Conservation (phyloP, 2,329 filamentous ascomycete genomes). For the Metarhizium anisopliae region DNA sequence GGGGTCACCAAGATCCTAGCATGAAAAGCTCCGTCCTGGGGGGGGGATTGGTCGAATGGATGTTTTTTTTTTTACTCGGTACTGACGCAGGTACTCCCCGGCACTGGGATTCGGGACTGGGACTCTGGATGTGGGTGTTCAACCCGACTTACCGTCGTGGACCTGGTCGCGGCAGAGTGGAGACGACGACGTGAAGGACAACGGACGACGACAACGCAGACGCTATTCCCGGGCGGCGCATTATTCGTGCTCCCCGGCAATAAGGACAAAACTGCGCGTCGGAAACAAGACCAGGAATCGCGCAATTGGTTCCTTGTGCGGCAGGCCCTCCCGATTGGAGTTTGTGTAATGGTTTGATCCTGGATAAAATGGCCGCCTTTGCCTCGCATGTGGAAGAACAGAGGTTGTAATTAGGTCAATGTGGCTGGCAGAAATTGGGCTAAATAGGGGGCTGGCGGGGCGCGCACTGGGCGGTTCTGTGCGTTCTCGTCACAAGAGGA, state of each 20-base stretch:
- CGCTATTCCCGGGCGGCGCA: neutral
- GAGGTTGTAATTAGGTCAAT: slow-evolving; percentile 5
- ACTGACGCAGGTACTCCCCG: neutral
- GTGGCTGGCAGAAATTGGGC: slow-evolving; percentile 3
- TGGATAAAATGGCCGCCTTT: neutral
- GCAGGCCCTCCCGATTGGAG: neutral
- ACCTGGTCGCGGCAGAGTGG: neutral
- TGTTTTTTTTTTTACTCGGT: neutral
- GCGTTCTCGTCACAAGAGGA: neutral
- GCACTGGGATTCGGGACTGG: neutral
- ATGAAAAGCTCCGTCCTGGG: neutral
- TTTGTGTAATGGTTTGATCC: neutral
- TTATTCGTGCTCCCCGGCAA: neutral
- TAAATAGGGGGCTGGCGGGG: neutral
- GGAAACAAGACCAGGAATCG: neutral
- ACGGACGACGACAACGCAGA: slow-evolving; percentile 3
- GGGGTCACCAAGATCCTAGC: neutral
- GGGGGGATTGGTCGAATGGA: too few species aligned
- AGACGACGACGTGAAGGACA: slow-evolving; percentile 4
- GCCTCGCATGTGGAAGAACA: neutral
- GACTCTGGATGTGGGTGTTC: neutral
- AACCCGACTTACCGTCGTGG: neutral
- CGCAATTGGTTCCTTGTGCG: neutral
- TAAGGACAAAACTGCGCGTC: neutral
- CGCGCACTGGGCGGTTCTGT: neutral